These are phyloP conservation scores for Candida anutae DNA, from an alignment of 1,139 yeast genomes.

Conservation along the genomic window DNA sequence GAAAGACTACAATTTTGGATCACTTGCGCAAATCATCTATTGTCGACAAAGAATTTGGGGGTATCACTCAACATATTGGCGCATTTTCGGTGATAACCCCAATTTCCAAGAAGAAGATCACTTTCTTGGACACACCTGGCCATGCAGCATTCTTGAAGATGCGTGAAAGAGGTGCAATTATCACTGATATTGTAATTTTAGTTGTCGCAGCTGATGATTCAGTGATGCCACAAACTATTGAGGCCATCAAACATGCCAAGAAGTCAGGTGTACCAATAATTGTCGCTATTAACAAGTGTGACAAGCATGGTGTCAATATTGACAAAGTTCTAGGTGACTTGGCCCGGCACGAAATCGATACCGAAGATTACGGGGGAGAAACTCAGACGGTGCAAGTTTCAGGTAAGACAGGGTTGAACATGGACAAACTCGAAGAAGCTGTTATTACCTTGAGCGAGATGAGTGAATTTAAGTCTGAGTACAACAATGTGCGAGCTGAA, in stretches of 20 bases:
- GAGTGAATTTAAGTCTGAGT: conserved; percentile 67
- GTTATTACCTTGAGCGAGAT: conserved; percentile 79
- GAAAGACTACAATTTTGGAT: conserved; percentile 91
- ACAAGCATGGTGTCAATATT: conserved; percentile 65
- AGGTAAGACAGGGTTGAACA: conserved; percentile 75
- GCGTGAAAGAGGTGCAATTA: conserved; percentile 94
- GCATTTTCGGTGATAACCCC: conserved; percentile 87
- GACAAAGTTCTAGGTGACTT: conserved; percentile 73
- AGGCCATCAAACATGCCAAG: conserved; percentile 90
- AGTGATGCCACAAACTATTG: conserved; percentile 95
- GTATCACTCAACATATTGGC: conserved; percentile 97
- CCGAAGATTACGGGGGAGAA: conserved; percentile 94
- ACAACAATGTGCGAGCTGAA: conserved; percentile 49
- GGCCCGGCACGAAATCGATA: conserved; percentile 69
- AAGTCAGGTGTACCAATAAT: conserved; percentile 78
- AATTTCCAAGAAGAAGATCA: conserved; percentile 62
- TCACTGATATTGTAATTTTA: conserved; percentile 84
- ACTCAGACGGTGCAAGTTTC: conserved; percentile 85
- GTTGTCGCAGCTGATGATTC: conserved; percentile 99
- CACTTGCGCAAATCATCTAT: conserved; percentile 75
- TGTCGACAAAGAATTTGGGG: conserved; percentile 85
- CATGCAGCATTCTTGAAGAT: conserved; percentile 94
- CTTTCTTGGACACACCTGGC: conserved; percentile 96
- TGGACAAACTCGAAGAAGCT: conserved; percentile 87
- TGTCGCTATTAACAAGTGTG: conserved; percentile 91